phyloP scores from a whole-genome alignment of 805 yeast genomes.

The Monosporozyma unispora region DNA sequence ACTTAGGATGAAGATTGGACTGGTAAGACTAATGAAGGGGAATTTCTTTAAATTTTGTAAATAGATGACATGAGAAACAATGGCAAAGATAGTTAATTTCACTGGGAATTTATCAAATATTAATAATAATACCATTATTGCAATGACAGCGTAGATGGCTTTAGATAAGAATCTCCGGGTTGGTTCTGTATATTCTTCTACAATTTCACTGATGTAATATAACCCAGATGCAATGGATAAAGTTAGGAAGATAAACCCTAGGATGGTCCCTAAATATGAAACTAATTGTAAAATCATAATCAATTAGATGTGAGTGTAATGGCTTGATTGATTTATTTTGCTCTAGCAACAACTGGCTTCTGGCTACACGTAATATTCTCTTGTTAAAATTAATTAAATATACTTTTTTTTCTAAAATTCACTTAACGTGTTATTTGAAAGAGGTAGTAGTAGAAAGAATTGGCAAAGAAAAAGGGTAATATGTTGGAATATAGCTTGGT shows the following conservation, averaged over 20 bases:
- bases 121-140: constrained; percentile 45
- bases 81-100: constrained; percentile 53
- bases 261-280: constrained; percentile 49
- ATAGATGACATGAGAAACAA: constrained; percentile 64
- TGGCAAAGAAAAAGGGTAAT: too few species aligned
- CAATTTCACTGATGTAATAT: constrained; percentile 82
- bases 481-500: too few species aligned
- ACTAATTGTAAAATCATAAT: constrained; percentile 50
- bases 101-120: constrained; percentile 76
- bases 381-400: too few species aligned
- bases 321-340: neutral
- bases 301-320: neutral
- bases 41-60: constrained; percentile 68
- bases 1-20: constrained; percentile 61
- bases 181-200: constrained; percentile 86
- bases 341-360: too few species aligned
- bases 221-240: constrained; percentile 80
- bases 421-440: too few species aligned
- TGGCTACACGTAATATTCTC: too few species aligned
- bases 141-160: constrained; percentile 55
- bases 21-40: constrained; percentile 71
- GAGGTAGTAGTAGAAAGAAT: too few species aligned
- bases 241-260: constrained; percentile 55
- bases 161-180: constrained; percentile 62
- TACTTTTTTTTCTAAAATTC: too few species aligned